Evolutionary conservation across 768 basidiomycete genomes (phyloP).

Genomic region (Mycena vulgaris): DNA sequence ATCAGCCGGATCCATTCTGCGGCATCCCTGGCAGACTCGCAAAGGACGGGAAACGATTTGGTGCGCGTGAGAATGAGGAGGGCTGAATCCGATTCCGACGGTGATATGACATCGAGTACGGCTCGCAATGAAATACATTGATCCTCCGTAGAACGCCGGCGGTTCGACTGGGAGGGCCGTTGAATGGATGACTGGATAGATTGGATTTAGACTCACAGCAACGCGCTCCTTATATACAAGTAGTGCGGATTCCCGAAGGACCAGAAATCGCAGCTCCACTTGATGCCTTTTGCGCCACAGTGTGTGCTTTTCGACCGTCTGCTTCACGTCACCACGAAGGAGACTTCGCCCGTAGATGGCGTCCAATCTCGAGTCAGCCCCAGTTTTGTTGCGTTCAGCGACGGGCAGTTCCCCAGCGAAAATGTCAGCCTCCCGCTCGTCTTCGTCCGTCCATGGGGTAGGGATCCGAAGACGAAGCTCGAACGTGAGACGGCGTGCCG

Average conservation of each 20-base stretch:
- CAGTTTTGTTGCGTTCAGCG: neutral
- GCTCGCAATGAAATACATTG: conserved; percentile 18
- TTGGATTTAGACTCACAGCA: neutral
- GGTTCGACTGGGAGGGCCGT: neutral
- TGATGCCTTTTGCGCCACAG: conserved; percentile 3
- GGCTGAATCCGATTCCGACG: neutral
- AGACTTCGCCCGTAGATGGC: conserved; percentile 11
- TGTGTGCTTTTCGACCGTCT: neutral
- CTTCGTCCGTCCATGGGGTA: conserved; percentile 2
- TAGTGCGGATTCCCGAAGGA: conserved; percentile 8
- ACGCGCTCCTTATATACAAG: neutral
- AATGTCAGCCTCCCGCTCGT: conserved; percentile 9
- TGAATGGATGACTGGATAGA: neutral
- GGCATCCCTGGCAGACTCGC: neutral
- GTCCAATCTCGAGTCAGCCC: neutral
- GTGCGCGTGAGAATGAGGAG: neutral
- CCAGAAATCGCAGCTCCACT: neutral
- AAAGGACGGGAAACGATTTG: neutral
- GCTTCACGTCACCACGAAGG: neutral
- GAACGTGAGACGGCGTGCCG: conserved; percentile 4
- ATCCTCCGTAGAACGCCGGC: neutral
- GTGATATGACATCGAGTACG: neutral
- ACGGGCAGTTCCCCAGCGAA: conserved; percentile 14
- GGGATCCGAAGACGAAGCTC: neutral
- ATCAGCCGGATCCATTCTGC: neutral